Conservation (phyloP, 108 stramenopile genomes). For the Fragilaria crotonensis region DNA sequence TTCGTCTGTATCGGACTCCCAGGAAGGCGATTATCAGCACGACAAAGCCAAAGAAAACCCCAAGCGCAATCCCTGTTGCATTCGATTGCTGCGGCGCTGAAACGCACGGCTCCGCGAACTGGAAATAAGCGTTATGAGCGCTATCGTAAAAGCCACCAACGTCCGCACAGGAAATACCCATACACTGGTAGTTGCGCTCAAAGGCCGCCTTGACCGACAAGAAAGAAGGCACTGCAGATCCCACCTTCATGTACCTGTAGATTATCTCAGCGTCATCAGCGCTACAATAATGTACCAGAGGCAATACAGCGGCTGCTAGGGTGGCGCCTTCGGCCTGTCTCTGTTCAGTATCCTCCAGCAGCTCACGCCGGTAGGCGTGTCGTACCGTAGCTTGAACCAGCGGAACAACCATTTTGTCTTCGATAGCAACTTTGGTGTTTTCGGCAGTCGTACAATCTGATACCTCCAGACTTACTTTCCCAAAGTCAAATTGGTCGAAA, state of each 20-base stretch:
- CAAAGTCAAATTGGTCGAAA: conserved; percentile 18
- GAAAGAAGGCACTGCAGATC: conserved; percentile 19
- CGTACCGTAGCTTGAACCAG: conserved; percentile 62
- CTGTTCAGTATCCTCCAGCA: not conserved
- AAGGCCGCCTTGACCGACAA: conserved; percentile 32
- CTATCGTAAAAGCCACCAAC: conserved; percentile 31
- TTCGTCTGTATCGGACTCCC: no score
- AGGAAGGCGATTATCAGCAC: no score
- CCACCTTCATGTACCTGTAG: conserved; percentile 32
- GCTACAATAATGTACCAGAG: not conserved
- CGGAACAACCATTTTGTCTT: conserved; percentile 53
- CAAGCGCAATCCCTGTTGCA: no score
- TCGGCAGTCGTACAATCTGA: conserved; percentile 35
- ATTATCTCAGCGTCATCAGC: conserved; percentile 22
- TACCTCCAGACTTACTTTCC: conserved; percentile 13
- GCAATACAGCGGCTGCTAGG: not conserved
- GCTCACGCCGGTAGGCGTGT: conserved; percentile 36
- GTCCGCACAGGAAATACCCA: conserved; percentile 42
- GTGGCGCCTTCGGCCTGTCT: not conserved
- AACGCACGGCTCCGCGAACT: not conserved
- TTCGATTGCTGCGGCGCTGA: no score
- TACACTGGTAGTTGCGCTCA: conserved; percentile 36
- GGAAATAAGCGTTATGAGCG: not conserved
- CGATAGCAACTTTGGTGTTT: conserved; percentile 34
- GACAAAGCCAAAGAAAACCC: no score